These are phyloP conservation scores for Trametes punicea DNA, from an alignment of 768 basidiomycete genomes.

Conservation along the genomic window DNA sequence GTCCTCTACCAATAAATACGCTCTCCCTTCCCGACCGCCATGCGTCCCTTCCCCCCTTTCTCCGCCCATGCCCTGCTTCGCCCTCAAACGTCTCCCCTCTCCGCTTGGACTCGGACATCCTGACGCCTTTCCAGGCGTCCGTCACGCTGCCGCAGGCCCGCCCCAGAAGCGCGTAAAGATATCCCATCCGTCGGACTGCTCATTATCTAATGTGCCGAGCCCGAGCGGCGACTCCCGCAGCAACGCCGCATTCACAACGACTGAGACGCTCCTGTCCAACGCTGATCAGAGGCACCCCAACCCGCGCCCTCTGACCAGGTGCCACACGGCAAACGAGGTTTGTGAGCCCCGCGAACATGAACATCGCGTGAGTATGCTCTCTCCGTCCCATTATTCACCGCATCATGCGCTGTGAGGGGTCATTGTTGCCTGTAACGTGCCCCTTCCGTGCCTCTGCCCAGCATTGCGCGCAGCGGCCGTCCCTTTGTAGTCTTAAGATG, in stretches of 20 bases:
- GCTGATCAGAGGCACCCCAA: neutral
- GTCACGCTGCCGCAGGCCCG: neutral
- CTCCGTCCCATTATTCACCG: neutral
- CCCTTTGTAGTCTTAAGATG: slow-evolving; percentile 4
- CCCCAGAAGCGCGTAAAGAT: slow-evolving; percentile 16
- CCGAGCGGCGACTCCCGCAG: neutral
- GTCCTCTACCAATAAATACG: neutral
- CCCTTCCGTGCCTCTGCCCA: neutral
- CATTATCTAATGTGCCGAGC: slow-evolving; percentile 1
- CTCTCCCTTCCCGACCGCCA: neutral
- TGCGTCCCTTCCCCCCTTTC: neutral
- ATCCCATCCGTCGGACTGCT: neutral
- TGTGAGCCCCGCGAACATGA: neutral
- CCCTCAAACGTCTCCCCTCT: slow-evolving; percentile 2
- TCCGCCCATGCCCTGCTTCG: slow-evolving; percentile 6
- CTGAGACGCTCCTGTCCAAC: neutral
- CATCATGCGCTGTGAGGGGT: neutral
- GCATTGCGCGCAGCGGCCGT: slow-evolving; percentile 5
- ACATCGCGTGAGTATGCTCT: slow-evolving; percentile 11
- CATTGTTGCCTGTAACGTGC: slow-evolving; percentile 3
- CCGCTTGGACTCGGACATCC: too few species aligned
- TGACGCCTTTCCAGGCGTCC: too few species aligned
- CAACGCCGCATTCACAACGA: neutral
- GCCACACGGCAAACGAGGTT: slow-evolving; percentile 10
- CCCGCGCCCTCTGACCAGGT: slow-evolving; percentile 16